Evolutionary conservation across 2,329 filamentous ascomycete genomes (phyloP).

Genomic region (Myriosclerotinia scirpicola): DNA sequence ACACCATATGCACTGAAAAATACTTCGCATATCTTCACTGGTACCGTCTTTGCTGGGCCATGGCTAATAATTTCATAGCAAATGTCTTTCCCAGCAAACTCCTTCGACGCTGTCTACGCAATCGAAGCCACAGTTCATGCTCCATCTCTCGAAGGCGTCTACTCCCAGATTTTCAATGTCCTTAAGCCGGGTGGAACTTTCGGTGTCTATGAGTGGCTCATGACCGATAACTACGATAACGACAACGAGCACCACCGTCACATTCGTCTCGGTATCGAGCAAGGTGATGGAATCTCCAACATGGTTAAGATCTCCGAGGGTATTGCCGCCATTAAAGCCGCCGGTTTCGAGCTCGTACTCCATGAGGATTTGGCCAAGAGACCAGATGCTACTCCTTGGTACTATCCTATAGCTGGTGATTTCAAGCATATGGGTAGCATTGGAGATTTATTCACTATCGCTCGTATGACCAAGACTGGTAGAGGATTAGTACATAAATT

Average conservation of each 20-base stretch:
- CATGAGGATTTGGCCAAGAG: slow-evolving; percentile 84
- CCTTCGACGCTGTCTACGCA: slow-evolving; percentile 92
- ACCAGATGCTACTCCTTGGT: slow-evolving; percentile 80
- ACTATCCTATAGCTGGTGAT: slow-evolving; percentile 86
- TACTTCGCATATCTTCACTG: not conserved
- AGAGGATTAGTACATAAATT: slow-evolving; percentile 73
- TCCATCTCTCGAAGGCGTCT: slow-evolving; percentile 85
- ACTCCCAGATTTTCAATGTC: slow-evolving; percentile 90
- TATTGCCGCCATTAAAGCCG: slow-evolving; percentile 77
- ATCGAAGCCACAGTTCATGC: slow-evolving; percentile 98
- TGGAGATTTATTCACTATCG: slow-evolving; percentile 78
- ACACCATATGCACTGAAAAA: slow-evolving; percentile 9
- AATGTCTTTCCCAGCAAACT: slow-evolving; percentile 91
- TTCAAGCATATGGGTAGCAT: slow-evolving; percentile 79
- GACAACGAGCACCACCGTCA: slow-evolving; percentile 81
- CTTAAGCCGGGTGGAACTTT: slow-evolving; percentile 95
- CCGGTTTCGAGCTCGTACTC: slow-evolving; percentile 80
- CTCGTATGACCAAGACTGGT: slow-evolving; percentile 85
- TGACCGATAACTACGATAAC: slow-evolving; percentile 95
- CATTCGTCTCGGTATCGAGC: slow-evolving; percentile 92
- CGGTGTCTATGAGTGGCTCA: slow-evolving; percentile 98
- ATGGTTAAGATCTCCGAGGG: slow-evolving; percentile 89
- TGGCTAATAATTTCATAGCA: slow-evolving; percentile 54
- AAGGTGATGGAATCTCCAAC: slow-evolving; percentile 94
- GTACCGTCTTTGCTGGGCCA: not conserved